phyloP scores from a whole-genome alignment of 176 grass and related monocot species.

The Leersia perrieri region DNA sequence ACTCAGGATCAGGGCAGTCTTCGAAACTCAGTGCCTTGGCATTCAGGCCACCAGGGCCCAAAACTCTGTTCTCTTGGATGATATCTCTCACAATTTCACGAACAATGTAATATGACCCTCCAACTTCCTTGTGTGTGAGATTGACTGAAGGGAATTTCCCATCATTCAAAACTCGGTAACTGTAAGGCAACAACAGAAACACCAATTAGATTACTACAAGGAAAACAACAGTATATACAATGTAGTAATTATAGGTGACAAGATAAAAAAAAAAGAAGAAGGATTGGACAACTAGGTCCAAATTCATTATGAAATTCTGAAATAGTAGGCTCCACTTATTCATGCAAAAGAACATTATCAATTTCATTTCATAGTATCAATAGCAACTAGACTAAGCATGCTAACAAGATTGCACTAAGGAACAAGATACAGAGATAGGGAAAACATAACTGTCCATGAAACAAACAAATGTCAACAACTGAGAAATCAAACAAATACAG shows the following conservation, averaged over 20 bases:
- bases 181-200: slow-evolving; percentile 33
- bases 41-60: slow-evolving; percentile 79
- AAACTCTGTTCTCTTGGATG: slow-evolving; percentile 91
- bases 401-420: not conserved
- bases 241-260: not conserved
- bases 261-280: not conserved
- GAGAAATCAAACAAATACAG: too few relatives aligned
- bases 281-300: not conserved
- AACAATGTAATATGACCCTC: slow-evolving; percentile 93
- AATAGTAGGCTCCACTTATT: not conserved
- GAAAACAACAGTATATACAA: not conserved
- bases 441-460: too few relatives aligned
- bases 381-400: not conserved
- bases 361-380: not conserved
- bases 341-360: not conserved
- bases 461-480: too few relatives aligned
- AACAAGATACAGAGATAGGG: not conserved
- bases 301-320: not conserved
- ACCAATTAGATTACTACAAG: not conserved
- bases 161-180: slow-evolving; percentile 59
- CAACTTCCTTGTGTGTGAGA: slow-evolving; percentile 94
- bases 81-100: slow-evolving; percentile 93
- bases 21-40: slow-evolving; percentile 62
- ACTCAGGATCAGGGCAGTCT: slow-evolving; percentile 43
- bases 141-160: slow-evolving; percentile 93